Conservation (phyloP, 2,329 filamentous ascomycete species). For the Alternaria triticimaculans region DNA sequence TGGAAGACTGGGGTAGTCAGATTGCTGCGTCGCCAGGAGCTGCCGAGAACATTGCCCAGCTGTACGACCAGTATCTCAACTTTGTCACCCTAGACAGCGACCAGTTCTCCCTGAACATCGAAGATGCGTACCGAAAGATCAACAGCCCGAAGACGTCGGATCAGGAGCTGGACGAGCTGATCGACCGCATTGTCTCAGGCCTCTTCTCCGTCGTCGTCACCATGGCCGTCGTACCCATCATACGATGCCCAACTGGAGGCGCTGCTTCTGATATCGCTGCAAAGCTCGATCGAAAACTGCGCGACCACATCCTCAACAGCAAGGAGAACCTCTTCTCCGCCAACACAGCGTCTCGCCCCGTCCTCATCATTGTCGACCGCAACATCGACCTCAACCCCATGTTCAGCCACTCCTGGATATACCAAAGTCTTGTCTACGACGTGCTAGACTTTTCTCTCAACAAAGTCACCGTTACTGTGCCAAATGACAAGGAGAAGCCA, state of each 20-base stretch:
- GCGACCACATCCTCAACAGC: slow-evolving; percentile 95
- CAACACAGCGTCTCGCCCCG: slow-evolving; percentile 75
- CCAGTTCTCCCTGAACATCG: slow-evolving; percentile 64
- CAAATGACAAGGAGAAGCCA: slow-evolving; percentile 77
- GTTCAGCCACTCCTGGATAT: slow-evolving; percentile 94
- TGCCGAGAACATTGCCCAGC: slow-evolving; percentile 86
- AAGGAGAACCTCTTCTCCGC: slow-evolving; percentile 96
- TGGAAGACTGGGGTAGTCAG: slow-evolving; percentile 93
- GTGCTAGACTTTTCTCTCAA: slow-evolving; percentile 79
- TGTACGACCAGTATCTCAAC: slow-evolving; percentile 75
- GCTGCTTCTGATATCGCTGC: slow-evolving; percentile 93
- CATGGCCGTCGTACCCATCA: slow-evolving; percentile 97
- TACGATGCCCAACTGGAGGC: slow-evolving; percentile 89
- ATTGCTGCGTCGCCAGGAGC: slow-evolving; percentile 79
- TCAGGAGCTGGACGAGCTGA: slow-evolving; percentile 82
- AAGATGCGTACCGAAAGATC: slow-evolving; percentile 86
- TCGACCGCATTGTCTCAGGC: slow-evolving; percentile 92
- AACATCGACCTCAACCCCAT: slow-evolving; percentile 96
- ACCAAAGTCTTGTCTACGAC: slow-evolving; percentile 14
- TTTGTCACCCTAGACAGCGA: slow-evolving; percentile 1
- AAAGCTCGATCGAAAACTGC: slow-evolving; percentile 92
- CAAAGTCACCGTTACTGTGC: slow-evolving; percentile 88
- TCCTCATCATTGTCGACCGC: slow-evolving; percentile 91
- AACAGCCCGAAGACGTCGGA: slow-evolving; percentile 93
- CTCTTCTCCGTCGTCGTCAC: slow-evolving; percentile 99